Evolutionary conservation across 768 basidiomycete species (phyloP).

Genomic region (Pleurotus tuber-regium): DNA sequence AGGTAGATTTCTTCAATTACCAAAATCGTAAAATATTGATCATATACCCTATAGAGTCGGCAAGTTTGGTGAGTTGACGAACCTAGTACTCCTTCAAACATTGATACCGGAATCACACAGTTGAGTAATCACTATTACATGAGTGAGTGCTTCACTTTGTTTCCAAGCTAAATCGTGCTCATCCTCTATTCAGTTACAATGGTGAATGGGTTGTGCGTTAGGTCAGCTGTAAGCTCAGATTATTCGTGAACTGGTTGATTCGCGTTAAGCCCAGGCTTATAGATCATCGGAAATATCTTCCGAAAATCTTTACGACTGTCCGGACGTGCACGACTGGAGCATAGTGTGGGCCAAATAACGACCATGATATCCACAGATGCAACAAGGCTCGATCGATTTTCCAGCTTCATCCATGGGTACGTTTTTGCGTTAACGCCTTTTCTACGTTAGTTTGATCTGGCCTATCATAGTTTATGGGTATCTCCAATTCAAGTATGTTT

Average conservation of each 20-base stretch:
- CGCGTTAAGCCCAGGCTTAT: not conserved
- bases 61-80: conserved; percentile 28
- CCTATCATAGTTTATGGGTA: conserved; percentile 26
- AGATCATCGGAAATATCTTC: conserved; percentile 34
- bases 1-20: too few species aligned
- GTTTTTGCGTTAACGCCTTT: conserved; percentile 4
- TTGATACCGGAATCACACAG: too few species aligned
- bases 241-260: not conserved
- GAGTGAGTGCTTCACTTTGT: conserved; percentile 16
- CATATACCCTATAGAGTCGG: too few species aligned
- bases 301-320: conserved; percentile 55
- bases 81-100: not conserved
- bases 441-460: conserved; percentile 1
- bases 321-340: conserved; percentile 39
- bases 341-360: conserved; percentile 48
- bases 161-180: not conserved
- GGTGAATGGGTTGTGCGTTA: conserved; percentile 34
- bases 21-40: too few species aligned
- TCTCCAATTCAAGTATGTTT: conserved; percentile 26
- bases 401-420: conserved; percentile 27
- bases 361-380: conserved; percentile 52
- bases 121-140: conserved; percentile 31
- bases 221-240: conserved; percentile 29
- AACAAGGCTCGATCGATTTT: conserved; percentile 37
- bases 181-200: conserved; percentile 24